A percentile compares a stretch with the other conserved stretches of the same genome.
Evolutionary conservation across 202 grass and related monocot genomes (phyloP).

Genomic region (Carex arenaria): DNA sequence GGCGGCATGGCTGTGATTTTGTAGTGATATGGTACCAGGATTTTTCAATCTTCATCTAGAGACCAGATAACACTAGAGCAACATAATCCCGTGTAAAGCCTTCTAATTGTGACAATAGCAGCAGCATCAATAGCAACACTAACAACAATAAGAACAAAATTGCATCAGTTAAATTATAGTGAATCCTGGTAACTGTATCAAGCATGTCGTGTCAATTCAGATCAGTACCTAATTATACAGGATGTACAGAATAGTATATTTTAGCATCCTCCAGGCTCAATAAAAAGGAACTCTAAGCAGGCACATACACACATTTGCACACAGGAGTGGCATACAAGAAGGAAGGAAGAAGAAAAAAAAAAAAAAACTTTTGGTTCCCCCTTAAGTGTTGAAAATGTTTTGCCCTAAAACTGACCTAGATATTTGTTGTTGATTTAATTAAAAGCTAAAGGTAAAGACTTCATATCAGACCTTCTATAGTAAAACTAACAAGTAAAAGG

Average conservation of each 20-base stretch:
- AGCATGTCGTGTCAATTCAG: neutral
- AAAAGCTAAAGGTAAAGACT: neutral
- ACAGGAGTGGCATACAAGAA: neutral
- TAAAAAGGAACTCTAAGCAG: neutral
- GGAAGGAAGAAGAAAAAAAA: neutral
- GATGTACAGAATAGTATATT: neutral
- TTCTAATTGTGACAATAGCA: neutral
- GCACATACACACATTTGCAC: neutral
- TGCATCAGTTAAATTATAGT: neutral
- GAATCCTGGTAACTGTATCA: neutral
- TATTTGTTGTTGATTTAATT: neutral
- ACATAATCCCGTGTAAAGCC: neutral
- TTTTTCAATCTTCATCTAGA: constrained; percentile 49
- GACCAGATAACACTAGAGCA: constrained; percentile 8
- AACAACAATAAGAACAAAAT: neutral
- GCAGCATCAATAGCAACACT: neutral
- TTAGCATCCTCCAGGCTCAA: neutral
- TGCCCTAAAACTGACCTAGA: neutral
- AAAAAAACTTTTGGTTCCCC: neutral
- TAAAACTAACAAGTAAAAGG: neutral
- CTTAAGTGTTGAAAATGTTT: neutral
- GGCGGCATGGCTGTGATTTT: constrained; percentile 40
- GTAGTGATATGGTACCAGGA: constrained; percentile 12
- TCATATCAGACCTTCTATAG: neutral
- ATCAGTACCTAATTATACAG: neutral